Conservation (phyloP, 208 protist species). For the Wallacemonas sp. region DNA sequence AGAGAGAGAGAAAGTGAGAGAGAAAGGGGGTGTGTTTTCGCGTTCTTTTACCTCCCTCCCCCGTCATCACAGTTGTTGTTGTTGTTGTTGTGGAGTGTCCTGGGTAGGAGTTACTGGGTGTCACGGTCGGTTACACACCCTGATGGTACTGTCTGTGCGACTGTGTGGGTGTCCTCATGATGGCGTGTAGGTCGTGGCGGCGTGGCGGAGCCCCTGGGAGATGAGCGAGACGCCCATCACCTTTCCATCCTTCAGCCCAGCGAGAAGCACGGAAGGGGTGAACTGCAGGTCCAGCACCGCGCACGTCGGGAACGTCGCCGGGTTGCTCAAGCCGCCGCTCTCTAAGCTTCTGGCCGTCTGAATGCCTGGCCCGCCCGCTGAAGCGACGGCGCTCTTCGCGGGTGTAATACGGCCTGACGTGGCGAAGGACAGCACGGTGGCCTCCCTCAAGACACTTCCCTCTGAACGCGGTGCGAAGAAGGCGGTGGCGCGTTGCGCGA, state of each 20-base stretch:
- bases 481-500: background rate
- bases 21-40: background rate
- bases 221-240: constrained; percentile 71
- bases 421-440: constrained; percentile 1
- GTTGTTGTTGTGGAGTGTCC: no score
- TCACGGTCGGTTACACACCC: no score
- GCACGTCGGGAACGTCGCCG: background rate
- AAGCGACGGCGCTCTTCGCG: background rate
- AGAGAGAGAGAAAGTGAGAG: background rate
- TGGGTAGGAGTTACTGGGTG: no score
- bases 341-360: background rate
- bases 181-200: constrained; percentile 15
- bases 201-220: constrained; percentile 29
- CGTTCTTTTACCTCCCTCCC: no score
- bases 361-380: background rate
- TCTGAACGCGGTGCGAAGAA: background rate
- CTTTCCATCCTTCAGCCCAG: constrained; percentile 70
- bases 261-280: constrained; percentile 81
- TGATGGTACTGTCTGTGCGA: no score
- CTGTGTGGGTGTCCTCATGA: no score
- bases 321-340: background rate
- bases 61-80: no score
- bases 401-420: background rate
- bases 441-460: background rate
- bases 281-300: constrained; percentile 65